These are phyloP conservation scores for Boeremia lycopersici DNA, from an alignment of 2,329 filamentous ascomycete species.

Conservation along the genomic window DNA sequence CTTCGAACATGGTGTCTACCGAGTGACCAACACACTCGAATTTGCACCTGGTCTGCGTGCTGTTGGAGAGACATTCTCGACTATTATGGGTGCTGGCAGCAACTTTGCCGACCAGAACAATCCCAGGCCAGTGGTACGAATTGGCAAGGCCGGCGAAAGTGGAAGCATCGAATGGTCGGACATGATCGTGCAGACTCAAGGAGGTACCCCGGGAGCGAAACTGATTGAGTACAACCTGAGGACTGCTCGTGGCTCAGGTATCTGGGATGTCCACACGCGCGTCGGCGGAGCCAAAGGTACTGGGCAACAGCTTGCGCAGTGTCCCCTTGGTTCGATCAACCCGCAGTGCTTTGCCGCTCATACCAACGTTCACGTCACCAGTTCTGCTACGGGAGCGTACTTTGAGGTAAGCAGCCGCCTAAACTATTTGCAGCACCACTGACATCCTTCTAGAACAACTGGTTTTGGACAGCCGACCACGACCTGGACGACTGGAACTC, in stretches of 20 bases:
- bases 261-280: conserved; percentile 90
- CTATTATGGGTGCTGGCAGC: conserved; percentile 78
- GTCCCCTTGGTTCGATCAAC: conserved; percentile 70
- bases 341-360: conserved; percentile 75
- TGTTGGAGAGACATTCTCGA: conserved; percentile 83
- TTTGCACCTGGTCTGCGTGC: conserved; percentile 75
- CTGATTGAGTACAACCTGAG: conserved; percentile 76
- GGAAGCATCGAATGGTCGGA: conserved; percentile 75
- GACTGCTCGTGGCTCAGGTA: conserved; percentile 57
- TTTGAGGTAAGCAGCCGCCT: conserved; percentile 64
- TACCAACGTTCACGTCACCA: conserved; percentile 56
- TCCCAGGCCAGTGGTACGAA: conserved; percentile 69
- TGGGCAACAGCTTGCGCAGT: conserved; percentile 75
- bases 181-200: conserved; percentile 73
- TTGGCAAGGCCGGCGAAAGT: conserved; percentile 68
- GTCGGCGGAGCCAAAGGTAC: conserved; percentile 83
- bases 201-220: conserved; percentile 71
- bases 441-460: conserved; percentile 13
- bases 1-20: conserved; percentile 65
- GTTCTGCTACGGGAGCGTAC: conserved; percentile 66
- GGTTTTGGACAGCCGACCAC: conserved; percentile 75
- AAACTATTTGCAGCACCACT: background rate
- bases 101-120: conserved; percentile 54
- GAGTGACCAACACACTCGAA: conserved; percentile 62
- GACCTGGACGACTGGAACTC: conserved; percentile 79